Evolutionary conservation across 352 stramenopile species (phyloP).

Genomic region (Globisporangium ultimum): DNA sequence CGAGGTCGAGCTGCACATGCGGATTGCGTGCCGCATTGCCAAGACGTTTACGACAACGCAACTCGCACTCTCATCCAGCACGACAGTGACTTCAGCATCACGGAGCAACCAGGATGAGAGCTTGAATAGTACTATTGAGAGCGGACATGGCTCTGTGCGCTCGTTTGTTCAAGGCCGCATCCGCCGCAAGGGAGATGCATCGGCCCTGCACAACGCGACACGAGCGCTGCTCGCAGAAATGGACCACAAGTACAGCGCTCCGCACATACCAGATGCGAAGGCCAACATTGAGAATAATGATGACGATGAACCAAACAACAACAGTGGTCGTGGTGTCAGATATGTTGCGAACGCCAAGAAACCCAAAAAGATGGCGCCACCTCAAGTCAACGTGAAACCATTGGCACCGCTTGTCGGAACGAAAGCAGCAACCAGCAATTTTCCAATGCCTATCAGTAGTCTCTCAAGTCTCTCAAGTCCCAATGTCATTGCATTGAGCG

Average conservation of each 20-base stretch:
- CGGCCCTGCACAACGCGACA: constrained; percentile 7
- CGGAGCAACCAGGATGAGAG: constrained; percentile 1
- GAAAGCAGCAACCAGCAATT: no score
- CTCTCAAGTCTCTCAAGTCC: no score
- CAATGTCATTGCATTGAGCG: no score
- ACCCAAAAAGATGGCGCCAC: no score
- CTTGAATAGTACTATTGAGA: no score
- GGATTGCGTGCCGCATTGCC: constrained; percentile 34
- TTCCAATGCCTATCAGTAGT: no score
- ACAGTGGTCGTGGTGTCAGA: no score
- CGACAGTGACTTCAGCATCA: neutral
- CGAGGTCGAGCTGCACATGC: constrained; percentile 30
- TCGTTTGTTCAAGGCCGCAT: constrained; percentile 29
- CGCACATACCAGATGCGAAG: constrained; percentile 13
- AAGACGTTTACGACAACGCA: constrained; percentile 21
- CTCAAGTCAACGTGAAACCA: no score
- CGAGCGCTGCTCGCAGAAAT: constrained; percentile 2
- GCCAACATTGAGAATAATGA: neutral
- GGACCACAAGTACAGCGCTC: neutral
- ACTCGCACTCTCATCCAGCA: neutral
- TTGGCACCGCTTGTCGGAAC: no score
- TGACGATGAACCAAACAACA: no score
- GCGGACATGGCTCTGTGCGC: no score
- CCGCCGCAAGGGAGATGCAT: constrained; percentile 24
- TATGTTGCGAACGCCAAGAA: no score